Conservation (phyloP, 2,329 filamentous ascomycete species). For the Diplodia seriata region DNA sequence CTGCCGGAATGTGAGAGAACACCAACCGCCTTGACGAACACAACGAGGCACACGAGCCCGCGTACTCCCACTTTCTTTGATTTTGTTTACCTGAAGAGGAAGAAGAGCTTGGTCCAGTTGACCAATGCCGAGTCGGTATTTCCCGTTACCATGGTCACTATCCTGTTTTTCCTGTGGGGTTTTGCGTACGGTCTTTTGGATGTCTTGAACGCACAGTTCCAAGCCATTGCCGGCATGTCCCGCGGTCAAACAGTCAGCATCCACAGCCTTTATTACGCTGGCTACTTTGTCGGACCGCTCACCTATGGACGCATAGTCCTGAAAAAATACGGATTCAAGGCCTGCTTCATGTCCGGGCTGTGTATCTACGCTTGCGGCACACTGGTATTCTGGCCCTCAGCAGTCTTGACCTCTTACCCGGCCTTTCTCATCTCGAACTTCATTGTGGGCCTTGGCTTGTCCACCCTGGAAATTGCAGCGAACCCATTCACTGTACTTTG, state of each 20-base stretch:
- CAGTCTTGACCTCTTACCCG: conserved; percentile 66
- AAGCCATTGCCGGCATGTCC: conserved; percentile 66
- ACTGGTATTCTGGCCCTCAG: conserved; percentile 69
- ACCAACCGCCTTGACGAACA: conserved; percentile 46
- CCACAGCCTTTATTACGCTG: conserved; percentile 73
- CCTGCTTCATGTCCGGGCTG: conserved; percentile 66
- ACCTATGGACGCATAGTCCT: conserved; percentile 68
- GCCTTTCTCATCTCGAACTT: conserved; percentile 69
- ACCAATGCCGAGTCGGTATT: conserved; percentile 70
- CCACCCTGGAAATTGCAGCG: conserved; percentile 65
- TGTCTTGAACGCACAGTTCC: conserved; percentile 76
- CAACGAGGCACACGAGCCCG: conserved; percentile 45
- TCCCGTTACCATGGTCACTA: conserved; percentile 76
- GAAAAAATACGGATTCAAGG: conserved; percentile 67
- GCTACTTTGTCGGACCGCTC: conserved; percentile 73
- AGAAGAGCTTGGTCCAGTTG: conserved; percentile 73
- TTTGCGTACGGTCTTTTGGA: conserved; percentile 89
- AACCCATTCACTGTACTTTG: conserved; percentile 70
- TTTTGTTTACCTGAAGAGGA: conserved; percentile 71
- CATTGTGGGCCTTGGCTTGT: conserved; percentile 66
- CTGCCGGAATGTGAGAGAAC: conserved; percentile 46
- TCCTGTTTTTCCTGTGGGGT: conserved; percentile 88
- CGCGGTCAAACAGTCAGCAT: conserved; percentile 69
- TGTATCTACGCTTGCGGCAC: conserved; percentile 68
- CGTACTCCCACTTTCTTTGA: conserved; percentile 69